These are phyloP conservation scores for Lactarius indigo DNA, from an alignment of 768 basidiomycete species.

Conservation along the genomic window DNA sequence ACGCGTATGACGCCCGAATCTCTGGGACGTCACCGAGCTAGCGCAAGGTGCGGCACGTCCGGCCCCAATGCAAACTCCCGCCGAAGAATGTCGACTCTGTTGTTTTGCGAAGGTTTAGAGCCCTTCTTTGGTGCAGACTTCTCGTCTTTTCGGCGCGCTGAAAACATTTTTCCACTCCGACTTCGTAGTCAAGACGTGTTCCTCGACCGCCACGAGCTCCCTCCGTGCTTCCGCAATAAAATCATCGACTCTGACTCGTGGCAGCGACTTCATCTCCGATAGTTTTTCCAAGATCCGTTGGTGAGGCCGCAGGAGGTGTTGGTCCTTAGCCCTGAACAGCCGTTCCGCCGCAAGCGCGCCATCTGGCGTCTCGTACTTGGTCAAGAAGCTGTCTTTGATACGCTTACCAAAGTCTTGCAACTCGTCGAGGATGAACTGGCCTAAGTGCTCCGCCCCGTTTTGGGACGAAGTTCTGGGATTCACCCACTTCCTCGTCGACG, in stretches of 20 bases:
- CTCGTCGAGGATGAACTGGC: slow-evolving; percentile 42
- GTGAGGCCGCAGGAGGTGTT: slow-evolving; percentile 9
- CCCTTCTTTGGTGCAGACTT: not conserved
- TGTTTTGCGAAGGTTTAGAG: not conserved
- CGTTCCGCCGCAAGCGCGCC: not conserved
- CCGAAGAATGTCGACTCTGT: not conserved
- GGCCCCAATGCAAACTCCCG: slow-evolving; percentile 12
- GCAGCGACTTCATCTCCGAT: slow-evolving; percentile 7
- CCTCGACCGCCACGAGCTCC: slow-evolving; percentile 35
- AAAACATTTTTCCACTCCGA: slow-evolving; percentile 18
- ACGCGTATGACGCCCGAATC: slow-evolving; percentile 22
- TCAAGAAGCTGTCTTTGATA: slow-evolving; percentile 36
- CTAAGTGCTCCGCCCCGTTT: slow-evolving; percentile 10
- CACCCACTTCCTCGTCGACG: not conserved
- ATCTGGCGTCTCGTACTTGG: slow-evolving; percentile 34
- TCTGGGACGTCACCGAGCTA: slow-evolving; percentile 13
- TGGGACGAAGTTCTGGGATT: not conserved
- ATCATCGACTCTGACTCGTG: slow-evolving; percentile 8
- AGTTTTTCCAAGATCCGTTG: not conserved
- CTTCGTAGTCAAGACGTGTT: slow-evolving; percentile 36
- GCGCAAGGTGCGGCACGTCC: slow-evolving; percentile 9
- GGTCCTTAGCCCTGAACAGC: not conserved
- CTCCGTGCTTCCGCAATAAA: slow-evolving; percentile 34
- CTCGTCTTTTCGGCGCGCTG: not conserved
- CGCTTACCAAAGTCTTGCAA: slow-evolving; percentile 41